phyloP scores from a whole-genome alignment of 257 asterid species.

The Solanum medicagineum region DNA sequence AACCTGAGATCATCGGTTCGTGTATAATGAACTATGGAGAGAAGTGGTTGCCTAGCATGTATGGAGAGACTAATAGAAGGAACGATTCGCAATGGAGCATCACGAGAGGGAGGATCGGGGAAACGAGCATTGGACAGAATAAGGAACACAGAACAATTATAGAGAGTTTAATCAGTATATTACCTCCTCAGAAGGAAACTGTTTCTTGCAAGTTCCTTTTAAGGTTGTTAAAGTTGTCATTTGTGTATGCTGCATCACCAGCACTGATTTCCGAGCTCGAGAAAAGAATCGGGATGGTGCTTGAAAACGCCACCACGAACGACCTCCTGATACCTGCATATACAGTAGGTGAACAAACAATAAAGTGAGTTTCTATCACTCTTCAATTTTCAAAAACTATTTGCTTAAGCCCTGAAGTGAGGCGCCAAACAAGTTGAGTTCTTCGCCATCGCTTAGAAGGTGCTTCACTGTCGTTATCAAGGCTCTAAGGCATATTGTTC shows the following conservation, averaged over 20 bases:
- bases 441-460: background rate
- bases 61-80: conserved; percentile 15
- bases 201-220: conserved; percentile 61
- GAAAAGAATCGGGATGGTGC: conserved; percentile 52
- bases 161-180: conserved; percentile 57
- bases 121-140: conserved; percentile 17
- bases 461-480: background rate
- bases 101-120: conserved; percentile 31
- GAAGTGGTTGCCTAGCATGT: conserved; percentile 43
- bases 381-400: background rate
- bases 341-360: conserved; percentile 34
- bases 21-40: conserved; percentile 50
- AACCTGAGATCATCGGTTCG: conserved; percentile 48
- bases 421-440: background rate
- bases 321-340: conserved; percentile 66
- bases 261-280: conserved; percentile 76
- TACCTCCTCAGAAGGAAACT: conserved; percentile 61
- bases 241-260: conserved; percentile 45
- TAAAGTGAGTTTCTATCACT: conserved; percentile 35
- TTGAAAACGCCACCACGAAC: conserved; percentile 45
- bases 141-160: conserved; percentile 45
- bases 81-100: conserved; percentile 50
- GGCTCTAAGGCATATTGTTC: background rate
- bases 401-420: background rate
- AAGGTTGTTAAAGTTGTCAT: conserved; percentile 54